Evolutionary conservation across 306 rosid species (phyloP).

Genomic region (Oxytropis ochrocephala): DNA sequence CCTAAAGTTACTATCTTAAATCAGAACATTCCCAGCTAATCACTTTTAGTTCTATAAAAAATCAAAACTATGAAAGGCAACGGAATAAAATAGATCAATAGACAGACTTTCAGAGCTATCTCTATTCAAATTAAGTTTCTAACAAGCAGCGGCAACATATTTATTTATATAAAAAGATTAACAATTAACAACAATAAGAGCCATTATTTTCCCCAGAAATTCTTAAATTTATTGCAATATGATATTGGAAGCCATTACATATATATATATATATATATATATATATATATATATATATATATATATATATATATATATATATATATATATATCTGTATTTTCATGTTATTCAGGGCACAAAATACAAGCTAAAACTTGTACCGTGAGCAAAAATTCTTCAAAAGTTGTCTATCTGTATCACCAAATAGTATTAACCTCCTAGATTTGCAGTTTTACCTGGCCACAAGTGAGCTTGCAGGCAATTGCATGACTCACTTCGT

Average conservation of each 20-base stretch:
- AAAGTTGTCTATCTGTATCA: constrained; percentile 1
- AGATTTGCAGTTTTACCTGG: constrained; percentile 37
- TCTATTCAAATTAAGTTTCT: background rate
- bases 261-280: too few species aligned
- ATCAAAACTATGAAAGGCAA: background rate
- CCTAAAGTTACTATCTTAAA: background rate
- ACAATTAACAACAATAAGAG: background rate
- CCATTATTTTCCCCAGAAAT: background rate
- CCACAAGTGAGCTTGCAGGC: constrained; percentile 98
- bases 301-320: too few species aligned
- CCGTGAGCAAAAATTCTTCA: background rate
- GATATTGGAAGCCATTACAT: background rate
- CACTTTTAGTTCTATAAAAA: background rate
- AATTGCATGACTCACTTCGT: constrained; percentile 90
- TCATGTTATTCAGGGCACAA: background rate
- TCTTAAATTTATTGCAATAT: background rate
- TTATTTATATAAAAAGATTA: constrained; percentile 1
- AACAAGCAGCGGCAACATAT: background rate
- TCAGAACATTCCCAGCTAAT: background rate
- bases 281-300: too few species aligned
- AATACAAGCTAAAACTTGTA: constrained; percentile 9
- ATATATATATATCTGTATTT: background rate
- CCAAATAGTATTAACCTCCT: constrained; percentile 12
- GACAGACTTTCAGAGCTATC: background rate
- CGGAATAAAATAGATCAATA: background rate